phyloP scores from a whole-genome alignment of 2,329 filamentous ascomycete species.

The Fusarium sp. region DNA sequence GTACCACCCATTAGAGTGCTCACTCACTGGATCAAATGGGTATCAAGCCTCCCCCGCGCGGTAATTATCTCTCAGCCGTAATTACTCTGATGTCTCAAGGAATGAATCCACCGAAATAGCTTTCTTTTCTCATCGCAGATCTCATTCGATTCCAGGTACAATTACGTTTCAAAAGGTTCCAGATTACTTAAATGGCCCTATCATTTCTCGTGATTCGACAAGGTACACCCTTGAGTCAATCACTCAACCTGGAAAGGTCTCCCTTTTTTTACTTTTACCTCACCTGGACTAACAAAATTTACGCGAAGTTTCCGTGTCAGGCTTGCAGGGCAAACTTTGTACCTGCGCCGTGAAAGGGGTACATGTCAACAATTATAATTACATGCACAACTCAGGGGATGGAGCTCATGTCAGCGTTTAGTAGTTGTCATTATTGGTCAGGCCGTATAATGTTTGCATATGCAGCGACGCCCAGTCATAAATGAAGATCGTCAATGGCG shows the following conservation, averaged over 20 bases:
- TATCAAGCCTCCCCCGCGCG: neutral
- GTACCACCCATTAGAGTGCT: neutral
- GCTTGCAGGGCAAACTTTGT: neutral
- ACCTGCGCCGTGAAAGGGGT: neutral
- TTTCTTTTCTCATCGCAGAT: neutral
- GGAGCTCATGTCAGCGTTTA: neutral
- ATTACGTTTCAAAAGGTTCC: conserved; percentile 8
- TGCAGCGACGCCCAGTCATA: neutral
- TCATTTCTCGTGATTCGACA: neutral
- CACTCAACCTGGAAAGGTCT: neutral
- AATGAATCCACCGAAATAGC: conserved; percentile 1
- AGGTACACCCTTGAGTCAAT: neutral
- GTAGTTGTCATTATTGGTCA: neutral
- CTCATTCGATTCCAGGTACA: neutral
- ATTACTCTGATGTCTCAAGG: neutral
- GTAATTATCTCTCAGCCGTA: neutral
- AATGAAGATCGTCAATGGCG: conserved; percentile 12
- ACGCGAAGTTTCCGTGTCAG: neutral
- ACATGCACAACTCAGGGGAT: neutral
- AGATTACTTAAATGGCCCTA: neutral
- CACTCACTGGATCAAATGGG: neutral
- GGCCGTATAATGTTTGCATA: neutral
- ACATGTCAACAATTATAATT: neutral
- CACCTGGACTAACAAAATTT: neutral
- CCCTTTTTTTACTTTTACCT: neutral